Base-by-base conservation (phyloP, 805 yeast species). In the Starmerella ratchasimensis region DNA sequence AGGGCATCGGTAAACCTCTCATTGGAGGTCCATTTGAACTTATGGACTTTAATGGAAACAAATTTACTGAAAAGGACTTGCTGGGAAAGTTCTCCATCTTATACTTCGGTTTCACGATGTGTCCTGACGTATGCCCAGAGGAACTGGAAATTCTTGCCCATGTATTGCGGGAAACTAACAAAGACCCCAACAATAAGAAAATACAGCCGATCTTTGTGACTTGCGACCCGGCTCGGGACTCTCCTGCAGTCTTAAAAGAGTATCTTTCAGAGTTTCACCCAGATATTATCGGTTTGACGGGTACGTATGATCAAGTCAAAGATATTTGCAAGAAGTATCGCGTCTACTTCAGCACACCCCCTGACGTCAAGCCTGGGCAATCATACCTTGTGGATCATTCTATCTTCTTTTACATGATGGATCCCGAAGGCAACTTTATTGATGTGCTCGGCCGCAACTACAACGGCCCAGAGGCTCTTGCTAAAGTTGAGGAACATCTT, bases 51-150 rank as follows among this genome's bases (percentile, higher is more conserved):
- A 61, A 83, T 36, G 84, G 86, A 27, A 60, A 77, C 20, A 59
- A 56, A 15, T 90, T 90, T 58, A 83, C 95, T 1, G 74, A 83
- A 20, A 65, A 81, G 44, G 68, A 88, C 49, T 62, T 90, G 53
- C 60, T 70, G 44, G 90, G 86, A 24, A 77, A 72, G 56, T 90
- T 84, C 59, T 73, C 88, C 9, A 63, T 90, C 32, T 59, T 88
- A n/a, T 90, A 90, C 58, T 90, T 90, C 61, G 98, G 98, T 0
- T 90, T 90, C 64, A 80, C 95, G 3, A 86, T 86, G 61, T 90
- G 98, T 62, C 98, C 98, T 5, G 98, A 90, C 60, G 86, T 90
- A 37, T 90, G 98, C 60, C 98, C 98, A 9, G 98, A 90, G 58
- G 98, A 90, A 58, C 69, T 90, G 42, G 98, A 90, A 57, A 82